phyloP scores from a whole-genome alignment of 495 filamentous ascomycete species.

The Extremus antarcticus region DNA sequence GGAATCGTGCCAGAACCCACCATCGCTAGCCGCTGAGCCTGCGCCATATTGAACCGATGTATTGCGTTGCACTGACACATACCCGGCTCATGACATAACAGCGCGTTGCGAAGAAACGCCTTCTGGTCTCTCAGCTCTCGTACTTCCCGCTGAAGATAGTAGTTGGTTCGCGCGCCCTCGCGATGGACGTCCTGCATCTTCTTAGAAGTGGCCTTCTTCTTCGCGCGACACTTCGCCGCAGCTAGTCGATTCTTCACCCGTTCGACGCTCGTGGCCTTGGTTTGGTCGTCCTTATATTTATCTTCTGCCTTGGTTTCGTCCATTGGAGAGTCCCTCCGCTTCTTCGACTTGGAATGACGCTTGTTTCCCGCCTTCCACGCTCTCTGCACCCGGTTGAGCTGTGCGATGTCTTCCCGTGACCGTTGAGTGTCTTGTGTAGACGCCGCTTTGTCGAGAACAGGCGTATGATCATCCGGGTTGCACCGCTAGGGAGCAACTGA shows the following conservation, averaged over 20 bases:
- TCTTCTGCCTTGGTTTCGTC: background rate
- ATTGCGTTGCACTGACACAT: slow-evolving; percentile 29
- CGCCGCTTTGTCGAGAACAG: background rate
- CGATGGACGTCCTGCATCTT: slow-evolving; percentile 22
- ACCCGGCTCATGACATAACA: slow-evolving; percentile 19
- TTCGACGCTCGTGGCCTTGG: background rate
- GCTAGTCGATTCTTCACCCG: slow-evolving; percentile 75
- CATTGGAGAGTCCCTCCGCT: background rate
- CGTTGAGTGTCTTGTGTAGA: background rate
- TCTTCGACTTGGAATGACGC: slow-evolving; percentile 12
- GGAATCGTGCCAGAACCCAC: background rate
- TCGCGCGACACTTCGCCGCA: no score
- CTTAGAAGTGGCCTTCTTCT: slow-evolving; percentile 56
- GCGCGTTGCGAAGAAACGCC: slow-evolving; percentile 1
- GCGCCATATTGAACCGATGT: slow-evolving; percentile 13
- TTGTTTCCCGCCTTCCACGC: slow-evolving; percentile 17
- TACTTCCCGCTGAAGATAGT: slow-evolving; percentile 31
- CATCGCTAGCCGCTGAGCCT: slow-evolving; percentile 1
- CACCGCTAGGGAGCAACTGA: no score
- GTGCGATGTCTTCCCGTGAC: background rate
- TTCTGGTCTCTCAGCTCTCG: slow-evolving; percentile 35
- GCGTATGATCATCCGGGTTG: slow-evolving; percentile 8
- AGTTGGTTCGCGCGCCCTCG: slow-evolving; percentile 21
- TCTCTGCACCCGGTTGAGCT: slow-evolving; percentile 6
- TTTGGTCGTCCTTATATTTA: slow-evolving; percentile 3